phyloP scores from a whole-genome alignment of 768 basidiomycete species.

The Suillus cothurnatus region DNA sequence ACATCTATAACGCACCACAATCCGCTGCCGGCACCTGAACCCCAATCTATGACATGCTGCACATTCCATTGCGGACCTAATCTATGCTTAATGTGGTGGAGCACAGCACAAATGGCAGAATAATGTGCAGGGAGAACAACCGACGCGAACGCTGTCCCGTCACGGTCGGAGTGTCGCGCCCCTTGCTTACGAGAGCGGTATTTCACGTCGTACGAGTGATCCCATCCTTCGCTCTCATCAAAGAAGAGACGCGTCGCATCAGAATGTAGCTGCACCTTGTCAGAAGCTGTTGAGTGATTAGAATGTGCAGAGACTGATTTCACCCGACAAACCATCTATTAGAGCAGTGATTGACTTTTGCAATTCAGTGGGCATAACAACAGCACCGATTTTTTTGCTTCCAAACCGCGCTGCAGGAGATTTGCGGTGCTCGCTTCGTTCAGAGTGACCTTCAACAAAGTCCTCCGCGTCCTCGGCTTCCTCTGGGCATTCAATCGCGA shows the following conservation, averaged over 20 bases:
- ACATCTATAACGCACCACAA: slow-evolving; percentile 60
- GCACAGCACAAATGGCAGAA: slow-evolving; percentile 74
- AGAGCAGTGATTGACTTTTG: slow-evolving; percentile 63
- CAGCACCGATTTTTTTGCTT: slow-evolving; percentile 67
- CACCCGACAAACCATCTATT: slow-evolving; percentile 56
- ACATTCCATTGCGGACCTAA: slow-evolving; percentile 63
- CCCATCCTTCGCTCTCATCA: slow-evolving; percentile 50
- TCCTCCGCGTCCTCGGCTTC: slow-evolving; percentile 38
- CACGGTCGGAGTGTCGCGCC: slow-evolving; percentile 60
- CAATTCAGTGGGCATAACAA: slow-evolving; percentile 74
- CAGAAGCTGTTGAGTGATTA: slow-evolving; percentile 47
- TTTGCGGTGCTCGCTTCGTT: slow-evolving; percentile 48
- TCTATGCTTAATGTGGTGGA: slow-evolving; percentile 65
- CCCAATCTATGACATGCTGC: slow-evolving; percentile 78
- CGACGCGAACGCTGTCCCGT: slow-evolving; percentile 84
- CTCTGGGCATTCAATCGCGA: slow-evolving; percentile 39
- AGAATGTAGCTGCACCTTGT: slow-evolving; percentile 63
- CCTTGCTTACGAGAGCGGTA: slow-evolving; percentile 66
- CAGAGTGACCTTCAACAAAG: slow-evolving; percentile 24
- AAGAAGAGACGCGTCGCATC: slow-evolving; percentile 76
- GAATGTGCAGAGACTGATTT: slow-evolving; percentile 5
- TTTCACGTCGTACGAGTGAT: slow-evolving; percentile 51
- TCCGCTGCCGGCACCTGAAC: slow-evolving; percentile 78
- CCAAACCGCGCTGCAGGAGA: slow-evolving; percentile 86
- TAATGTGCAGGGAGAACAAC: slow-evolving; percentile 88